These are phyloP conservation scores for Monascus ruber DNA, from an alignment of 2,329 filamentous ascomycete genomes.

Conservation along the genomic window DNA sequence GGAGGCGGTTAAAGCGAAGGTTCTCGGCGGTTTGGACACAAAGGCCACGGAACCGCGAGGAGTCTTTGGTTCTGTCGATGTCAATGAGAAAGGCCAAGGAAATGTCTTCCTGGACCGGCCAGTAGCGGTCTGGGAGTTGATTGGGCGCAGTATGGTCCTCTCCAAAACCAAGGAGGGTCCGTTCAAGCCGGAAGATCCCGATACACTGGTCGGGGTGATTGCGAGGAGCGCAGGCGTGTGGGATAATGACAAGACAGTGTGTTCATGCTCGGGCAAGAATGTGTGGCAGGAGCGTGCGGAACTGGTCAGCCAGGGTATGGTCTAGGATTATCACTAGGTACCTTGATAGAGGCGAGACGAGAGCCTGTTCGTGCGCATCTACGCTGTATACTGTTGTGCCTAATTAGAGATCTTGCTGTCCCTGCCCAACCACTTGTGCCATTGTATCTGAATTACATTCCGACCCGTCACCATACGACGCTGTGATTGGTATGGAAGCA, in stretches of 20 bases:
- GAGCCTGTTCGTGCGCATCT: no score
- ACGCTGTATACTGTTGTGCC: no score
- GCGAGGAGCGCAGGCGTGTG: conserved; percentile 93
- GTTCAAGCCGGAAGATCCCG: conserved; percentile 60
- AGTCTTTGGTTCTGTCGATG: conserved; percentile 61
- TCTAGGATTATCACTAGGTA: conserved; percentile 40
- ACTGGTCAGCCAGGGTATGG: conserved; percentile 80
- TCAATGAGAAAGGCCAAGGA: conserved; percentile 65
- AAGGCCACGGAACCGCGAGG: conserved; percentile 41
- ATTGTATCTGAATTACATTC: no score
- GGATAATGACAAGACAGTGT: conserved; percentile 98
- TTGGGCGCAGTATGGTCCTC: conserved; percentile 84
- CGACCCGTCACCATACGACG: no score
- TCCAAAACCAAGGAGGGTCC: conserved; percentile 53
- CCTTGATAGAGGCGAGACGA: conserved; percentile 1
- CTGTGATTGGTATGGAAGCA: no score
- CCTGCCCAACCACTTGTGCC: no score
- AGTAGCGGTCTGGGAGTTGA: conserved; percentile 90
- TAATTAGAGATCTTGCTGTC: no score
- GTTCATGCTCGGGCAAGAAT: conserved; percentile 94
- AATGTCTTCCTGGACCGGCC: conserved; percentile 69
- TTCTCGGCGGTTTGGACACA: conserved; percentile 19
- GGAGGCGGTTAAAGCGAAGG: conserved; percentile 42
- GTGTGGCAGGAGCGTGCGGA: conserved; percentile 95
- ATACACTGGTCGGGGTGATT: conserved; percentile 86